A percentile compares a stretch with the other conserved stretches of the same genome.
Conservation (phyloP, 2,329 filamentous ascomycete genomes). For the Xylariaceae sp. region DNA sequence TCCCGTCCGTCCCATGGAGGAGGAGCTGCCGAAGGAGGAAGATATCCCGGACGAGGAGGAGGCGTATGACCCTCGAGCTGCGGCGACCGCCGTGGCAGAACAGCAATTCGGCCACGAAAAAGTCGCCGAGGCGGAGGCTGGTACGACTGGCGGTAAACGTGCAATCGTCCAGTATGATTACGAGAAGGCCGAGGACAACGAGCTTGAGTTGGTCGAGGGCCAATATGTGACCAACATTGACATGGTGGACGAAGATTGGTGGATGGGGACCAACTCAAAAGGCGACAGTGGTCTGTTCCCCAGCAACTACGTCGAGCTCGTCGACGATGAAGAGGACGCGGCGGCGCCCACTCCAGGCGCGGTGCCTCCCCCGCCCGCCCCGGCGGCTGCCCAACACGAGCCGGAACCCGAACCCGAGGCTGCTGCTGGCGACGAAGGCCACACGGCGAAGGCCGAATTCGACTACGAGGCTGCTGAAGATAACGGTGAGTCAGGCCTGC, state of each 20-base stretch:
- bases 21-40: constrained; percentile 55
- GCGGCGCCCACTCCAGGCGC: constrained; percentile 30
- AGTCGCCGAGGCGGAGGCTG: constrained; percentile 26
- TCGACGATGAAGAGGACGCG: constrained; percentile 51
- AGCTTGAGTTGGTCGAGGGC: constrained; percentile 83
- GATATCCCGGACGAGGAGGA: constrained; percentile 59
- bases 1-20: constrained; percentile 55
- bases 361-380: constrained; percentile 29
- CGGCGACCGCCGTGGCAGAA: constrained; percentile 47
- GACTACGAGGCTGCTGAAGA: constrained; percentile 97
- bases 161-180: constrained; percentile 91
- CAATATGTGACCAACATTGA: constrained; percentile 87
- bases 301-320: constrained; percentile 89
- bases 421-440: constrained; percentile 33
- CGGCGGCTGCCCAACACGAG: constrained; percentile 25
- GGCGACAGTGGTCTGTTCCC: constrained; percentile 91
- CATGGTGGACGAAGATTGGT: constrained; percentile 98
- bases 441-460: constrained; percentile 78
- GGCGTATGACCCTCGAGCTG: constrained; percentile 52
- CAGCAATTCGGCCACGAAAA: constrained; percentile 33
- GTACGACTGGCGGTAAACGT: constrained; percentile 51
- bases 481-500: constrained; percentile 50
- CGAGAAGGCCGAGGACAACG: constrained; percentile 95
- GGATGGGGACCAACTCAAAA: constrained; percentile 82
- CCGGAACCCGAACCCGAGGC: constrained; percentile 30